Conservation (phyloP, 1,284 basidiomycete genomes). For the Coniferiporia sulphurascens region DNA sequence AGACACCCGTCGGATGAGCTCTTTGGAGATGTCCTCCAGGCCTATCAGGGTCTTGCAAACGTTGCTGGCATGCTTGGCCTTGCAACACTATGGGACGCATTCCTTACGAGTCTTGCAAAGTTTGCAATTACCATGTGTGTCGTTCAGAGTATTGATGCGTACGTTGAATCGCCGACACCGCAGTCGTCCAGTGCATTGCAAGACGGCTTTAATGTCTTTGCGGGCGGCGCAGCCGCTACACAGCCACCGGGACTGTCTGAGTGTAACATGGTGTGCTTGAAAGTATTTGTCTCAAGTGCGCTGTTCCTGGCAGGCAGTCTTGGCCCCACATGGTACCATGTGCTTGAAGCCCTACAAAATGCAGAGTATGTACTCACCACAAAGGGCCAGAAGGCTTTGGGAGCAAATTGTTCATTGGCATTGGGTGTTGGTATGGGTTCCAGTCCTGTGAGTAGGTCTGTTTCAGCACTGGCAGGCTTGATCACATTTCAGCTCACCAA, state of each 20-base stretch:
- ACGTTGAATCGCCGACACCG: slow-evolving; percentile 61
- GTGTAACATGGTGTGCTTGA: slow-evolving; percentile 87
- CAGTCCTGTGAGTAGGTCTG: slow-evolving; percentile 31
- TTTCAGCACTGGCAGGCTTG: slow-evolving; percentile 25
- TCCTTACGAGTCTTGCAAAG: slow-evolving; percentile 82
- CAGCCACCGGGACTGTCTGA: slow-evolving; percentile 77
- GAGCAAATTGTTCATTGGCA: slow-evolving; percentile 33
- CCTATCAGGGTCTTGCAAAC: slow-evolving; percentile 81
- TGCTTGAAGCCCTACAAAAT: slow-evolving; percentile 88
- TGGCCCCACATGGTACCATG: slow-evolving; percentile 85
- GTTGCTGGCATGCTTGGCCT: slow-evolving; percentile 85
- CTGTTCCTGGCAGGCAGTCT: slow-evolving; percentile 82
- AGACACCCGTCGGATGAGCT: slow-evolving; percentile 80
- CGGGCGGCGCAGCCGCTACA: neutral
- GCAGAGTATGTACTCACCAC: slow-evolving; percentile 83
- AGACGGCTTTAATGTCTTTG: slow-evolving; percentile 51
- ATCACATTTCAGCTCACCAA: too few relatives aligned
- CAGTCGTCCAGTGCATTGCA: slow-evolving; percentile 66
- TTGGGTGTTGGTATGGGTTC: slow-evolving; percentile 31
- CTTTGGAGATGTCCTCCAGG: slow-evolving; percentile 78
- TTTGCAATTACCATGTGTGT: slow-evolving; percentile 86
- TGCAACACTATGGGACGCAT: slow-evolving; percentile 85
- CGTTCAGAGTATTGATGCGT: slow-evolving; percentile 73
- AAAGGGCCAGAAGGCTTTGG: slow-evolving; percentile 37
- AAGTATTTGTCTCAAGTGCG: slow-evolving; percentile 75